A percentile compares a stretch with the other conserved stretches of the same genome.
Evolutionary conservation across 2,329 filamentous ascomycete species (phyloP).

Genomic region (Mycosphaerelloides madeirae): DNA sequence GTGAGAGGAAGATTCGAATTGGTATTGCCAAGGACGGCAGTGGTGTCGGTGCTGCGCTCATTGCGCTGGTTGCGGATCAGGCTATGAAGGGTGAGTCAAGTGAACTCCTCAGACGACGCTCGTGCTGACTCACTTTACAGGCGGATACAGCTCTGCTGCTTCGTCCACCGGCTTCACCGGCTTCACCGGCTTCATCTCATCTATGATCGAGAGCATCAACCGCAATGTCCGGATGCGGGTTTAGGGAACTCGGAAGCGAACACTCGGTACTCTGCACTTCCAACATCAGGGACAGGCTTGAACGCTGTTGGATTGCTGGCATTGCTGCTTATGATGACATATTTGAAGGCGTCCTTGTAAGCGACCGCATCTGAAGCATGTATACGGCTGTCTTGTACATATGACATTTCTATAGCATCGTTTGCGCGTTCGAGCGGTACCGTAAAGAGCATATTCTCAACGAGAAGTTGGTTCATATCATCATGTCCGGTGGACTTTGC

Average conservation of each 20-base stretch:
- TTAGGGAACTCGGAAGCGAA: slow-evolving; percentile 2
- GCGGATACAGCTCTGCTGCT: slow-evolving; percentile 4
- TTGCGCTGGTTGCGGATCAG: slow-evolving; percentile 79
- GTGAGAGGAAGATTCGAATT: slow-evolving; percentile 83
- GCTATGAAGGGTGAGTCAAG: slow-evolving; percentile 30
- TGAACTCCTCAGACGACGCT: background rate
- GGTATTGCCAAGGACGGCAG: slow-evolving; percentile 96
- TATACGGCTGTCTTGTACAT: no score
- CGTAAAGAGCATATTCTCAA: no score
- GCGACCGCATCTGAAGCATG: no score
- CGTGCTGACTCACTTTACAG: slow-evolving; percentile 1
- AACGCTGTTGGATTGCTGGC: no score
- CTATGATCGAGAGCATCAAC: slow-evolving; percentile 18
- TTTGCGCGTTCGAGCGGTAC: no score
- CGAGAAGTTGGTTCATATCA: no score
- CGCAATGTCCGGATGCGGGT: slow-evolving; percentile 19
- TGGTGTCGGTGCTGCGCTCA: slow-evolving; percentile 90
- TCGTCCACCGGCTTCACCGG: slow-evolving; percentile 8
- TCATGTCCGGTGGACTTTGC: no score
- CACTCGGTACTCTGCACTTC: no score
- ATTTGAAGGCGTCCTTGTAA: no score
- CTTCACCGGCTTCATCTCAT: slow-evolving; percentile 13
- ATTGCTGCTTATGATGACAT: no score
- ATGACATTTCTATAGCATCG: no score
- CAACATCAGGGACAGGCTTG: no score